Evolutionary conservation across 2,329 filamentous ascomycete genomes (phyloP).

Genomic region (Aspergillus fumigatiaffinis): DNA sequence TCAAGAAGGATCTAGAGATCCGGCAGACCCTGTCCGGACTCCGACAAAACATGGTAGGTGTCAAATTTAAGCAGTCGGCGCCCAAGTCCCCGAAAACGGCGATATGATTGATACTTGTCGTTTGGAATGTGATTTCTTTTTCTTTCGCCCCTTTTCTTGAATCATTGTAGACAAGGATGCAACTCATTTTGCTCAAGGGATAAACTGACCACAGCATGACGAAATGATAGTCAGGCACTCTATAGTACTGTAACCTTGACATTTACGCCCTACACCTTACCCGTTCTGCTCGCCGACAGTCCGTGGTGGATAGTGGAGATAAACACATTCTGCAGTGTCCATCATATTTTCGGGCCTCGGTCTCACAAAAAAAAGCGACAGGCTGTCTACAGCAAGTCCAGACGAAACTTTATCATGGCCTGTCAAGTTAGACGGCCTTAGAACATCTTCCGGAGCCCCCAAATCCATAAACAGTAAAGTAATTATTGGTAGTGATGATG

Average conservation of each 20-base stretch:
- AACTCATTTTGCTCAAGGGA: not conserved
- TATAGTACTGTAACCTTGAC: not conserved
- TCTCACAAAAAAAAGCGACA: not conserved
- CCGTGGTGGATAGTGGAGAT: not conserved
- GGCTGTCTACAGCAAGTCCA: not conserved
- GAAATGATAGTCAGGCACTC: not conserved
- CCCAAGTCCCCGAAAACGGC: too few species aligned
- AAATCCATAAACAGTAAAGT: not conserved
- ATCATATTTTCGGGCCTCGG: not conserved
- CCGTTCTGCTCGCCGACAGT: not conserved
- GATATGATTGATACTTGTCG: too few species aligned
- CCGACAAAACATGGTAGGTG: not conserved
- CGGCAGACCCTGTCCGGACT: slow-evolving; percentile 10
- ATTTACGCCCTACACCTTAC: not conserved
- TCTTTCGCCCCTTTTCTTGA: not conserved
- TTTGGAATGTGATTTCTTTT: not conserved
- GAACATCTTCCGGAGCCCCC: not conserved
- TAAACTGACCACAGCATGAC: not conserved
- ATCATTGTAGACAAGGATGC: not conserved
- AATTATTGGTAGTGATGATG: not conserved
- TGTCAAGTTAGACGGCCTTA: not conserved
- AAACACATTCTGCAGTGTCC: not conserved
- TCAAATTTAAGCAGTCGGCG: not conserved
- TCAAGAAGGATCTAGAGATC: slow-evolving; percentile 2
- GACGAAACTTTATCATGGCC: not conserved